Conservation (phyloP, 371 early-diverging fungal species). For the Rhizopus sp. region DNA sequence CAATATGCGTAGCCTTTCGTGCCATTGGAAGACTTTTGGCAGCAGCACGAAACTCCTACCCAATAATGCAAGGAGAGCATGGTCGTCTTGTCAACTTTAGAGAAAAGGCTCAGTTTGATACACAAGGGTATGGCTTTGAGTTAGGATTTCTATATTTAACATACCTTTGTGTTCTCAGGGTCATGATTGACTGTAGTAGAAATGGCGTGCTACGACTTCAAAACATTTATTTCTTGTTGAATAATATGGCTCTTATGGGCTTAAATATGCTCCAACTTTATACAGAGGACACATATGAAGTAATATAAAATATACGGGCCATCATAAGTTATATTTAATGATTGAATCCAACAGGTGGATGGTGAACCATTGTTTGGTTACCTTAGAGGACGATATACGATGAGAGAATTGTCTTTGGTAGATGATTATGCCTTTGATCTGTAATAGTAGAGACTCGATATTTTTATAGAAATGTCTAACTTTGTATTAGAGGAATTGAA, state of each 20-base stretch:
- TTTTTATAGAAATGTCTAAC: background rate
- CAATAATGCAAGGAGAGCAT: constrained; percentile 38
- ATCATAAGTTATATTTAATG: background rate
- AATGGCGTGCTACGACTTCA: constrained; percentile 71
- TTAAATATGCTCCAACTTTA: constrained; percentile 85
- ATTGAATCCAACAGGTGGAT: constrained; percentile 36
- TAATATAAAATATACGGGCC: constrained; percentile 12
- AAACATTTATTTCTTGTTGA: constrained; percentile 65
- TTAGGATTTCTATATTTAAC: background rate
- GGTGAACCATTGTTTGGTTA: constrained; percentile 89
- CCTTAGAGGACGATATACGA: constrained; percentile 72
- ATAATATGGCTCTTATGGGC: constrained; percentile 79
- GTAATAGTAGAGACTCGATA: constrained; percentile 26
- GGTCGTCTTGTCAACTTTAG: constrained; percentile 51
- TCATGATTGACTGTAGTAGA: constrained; percentile 88
- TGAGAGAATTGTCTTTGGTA: constrained; percentile 65
- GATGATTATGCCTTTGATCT: constrained; percentile 80
- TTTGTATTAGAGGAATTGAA: constrained; percentile 70
- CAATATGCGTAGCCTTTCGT: constrained; percentile 64
- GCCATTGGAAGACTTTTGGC: constrained; percentile 76
- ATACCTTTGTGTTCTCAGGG: constrained; percentile 29
- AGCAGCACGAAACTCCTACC: constrained; percentile 47
- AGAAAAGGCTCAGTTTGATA: constrained; percentile 73
- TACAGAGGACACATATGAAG: constrained; percentile 86
- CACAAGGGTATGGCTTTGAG: constrained; percentile 49